These are phyloP conservation scores for Lactifluus rugatus DNA, from an alignment of 768 basidiomycete species.

Conservation along the genomic window DNA sequence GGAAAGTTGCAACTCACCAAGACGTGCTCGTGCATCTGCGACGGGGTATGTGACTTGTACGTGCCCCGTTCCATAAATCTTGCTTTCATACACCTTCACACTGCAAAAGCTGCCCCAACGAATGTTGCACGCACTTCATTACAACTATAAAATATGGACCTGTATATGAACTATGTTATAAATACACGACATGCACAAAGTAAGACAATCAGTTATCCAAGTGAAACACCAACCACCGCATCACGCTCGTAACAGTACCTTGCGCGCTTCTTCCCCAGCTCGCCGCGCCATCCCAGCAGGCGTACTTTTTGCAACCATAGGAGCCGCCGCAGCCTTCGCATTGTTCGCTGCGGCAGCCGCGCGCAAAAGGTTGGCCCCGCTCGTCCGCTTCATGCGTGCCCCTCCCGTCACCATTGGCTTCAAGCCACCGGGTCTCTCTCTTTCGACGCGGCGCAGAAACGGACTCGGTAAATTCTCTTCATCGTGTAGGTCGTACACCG, in stretches of 20 bases:
- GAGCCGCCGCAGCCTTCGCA: slow-evolving; percentile 26
- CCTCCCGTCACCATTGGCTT: not conserved
- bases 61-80: not conserved
- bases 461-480: slow-evolving; percentile 84
- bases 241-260: slow-evolving; percentile 33
- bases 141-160: not conserved
- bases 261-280: slow-evolving; percentile 44
- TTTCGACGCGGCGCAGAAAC: slow-evolving; percentile 54
- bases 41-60: not conserved
- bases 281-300: slow-evolving; percentile 25
- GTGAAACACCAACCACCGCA: not conserved
- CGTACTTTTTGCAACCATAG: not conserved
- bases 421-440: slow-evolving; percentile 24
- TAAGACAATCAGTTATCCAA: not conserved
- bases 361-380: slow-evolving; percentile 45
- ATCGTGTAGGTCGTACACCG: slow-evolving; percentile 54
- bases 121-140: not conserved
- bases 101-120: not conserved
- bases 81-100: not conserved
- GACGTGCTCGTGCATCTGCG: not conserved
- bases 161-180: not conserved
- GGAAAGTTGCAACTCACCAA: not conserved
- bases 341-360: slow-evolving; percentile 51
- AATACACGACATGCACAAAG: not conserved
- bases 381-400: slow-evolving; percentile 33